Evolutionary conservation across 2,329 filamentous ascomycete genomes (phyloP).

Genomic region (Byssothecium circinans): DNA sequence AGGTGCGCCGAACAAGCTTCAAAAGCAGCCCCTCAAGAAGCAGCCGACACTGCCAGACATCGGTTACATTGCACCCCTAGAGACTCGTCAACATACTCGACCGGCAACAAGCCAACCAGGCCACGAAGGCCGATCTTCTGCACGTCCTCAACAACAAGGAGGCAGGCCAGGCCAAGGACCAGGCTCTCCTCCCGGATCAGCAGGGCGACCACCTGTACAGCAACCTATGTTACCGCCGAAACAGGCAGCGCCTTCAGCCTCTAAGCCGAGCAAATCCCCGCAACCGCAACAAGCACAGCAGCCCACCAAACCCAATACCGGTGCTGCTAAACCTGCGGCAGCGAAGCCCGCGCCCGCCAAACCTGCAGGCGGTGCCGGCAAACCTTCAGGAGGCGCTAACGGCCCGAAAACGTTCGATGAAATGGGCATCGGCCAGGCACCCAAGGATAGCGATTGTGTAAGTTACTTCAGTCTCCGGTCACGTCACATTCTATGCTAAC

Average conservation of each 20-base stretch:
- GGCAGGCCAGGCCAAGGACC: constrained; percentile 11
- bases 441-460: constrained; percentile 90
- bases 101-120: constrained; percentile 40
- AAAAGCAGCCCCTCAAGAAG: constrained; percentile 42
- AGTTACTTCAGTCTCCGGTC: constrained; percentile 34
- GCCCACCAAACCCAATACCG: background rate
- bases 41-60: constrained; percentile 39
- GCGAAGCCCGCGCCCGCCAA: constrained; percentile 29
- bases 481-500: background rate
- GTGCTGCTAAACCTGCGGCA: constrained; percentile 4
- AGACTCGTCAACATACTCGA: constrained; percentile 38
- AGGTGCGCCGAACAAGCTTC: constrained; percentile 49
- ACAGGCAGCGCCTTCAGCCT: constrained; percentile 1
- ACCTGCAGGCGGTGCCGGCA: constrained; percentile 22
- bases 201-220: constrained; percentile 31
- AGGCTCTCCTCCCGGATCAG: constrained; percentile 31
- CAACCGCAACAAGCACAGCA: constrained; percentile 12
- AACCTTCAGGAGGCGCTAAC: constrained; percentile 57
- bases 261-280: constrained; percentile 22
- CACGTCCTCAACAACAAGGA: constrained; percentile 26
- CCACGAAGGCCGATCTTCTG: constrained; percentile 34
- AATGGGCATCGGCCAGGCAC: constrained; percentile 88
- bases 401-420: constrained; percentile 96
- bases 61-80: constrained; percentile 42
- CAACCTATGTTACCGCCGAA: constrained; percentile 5